A percentile compares a stretch with the other conserved stretches of the same genome.
Evolutionary conservation across 1,284 basidiomycete genomes (phyloP).

Genomic region (Trametes polyzona): DNA sequence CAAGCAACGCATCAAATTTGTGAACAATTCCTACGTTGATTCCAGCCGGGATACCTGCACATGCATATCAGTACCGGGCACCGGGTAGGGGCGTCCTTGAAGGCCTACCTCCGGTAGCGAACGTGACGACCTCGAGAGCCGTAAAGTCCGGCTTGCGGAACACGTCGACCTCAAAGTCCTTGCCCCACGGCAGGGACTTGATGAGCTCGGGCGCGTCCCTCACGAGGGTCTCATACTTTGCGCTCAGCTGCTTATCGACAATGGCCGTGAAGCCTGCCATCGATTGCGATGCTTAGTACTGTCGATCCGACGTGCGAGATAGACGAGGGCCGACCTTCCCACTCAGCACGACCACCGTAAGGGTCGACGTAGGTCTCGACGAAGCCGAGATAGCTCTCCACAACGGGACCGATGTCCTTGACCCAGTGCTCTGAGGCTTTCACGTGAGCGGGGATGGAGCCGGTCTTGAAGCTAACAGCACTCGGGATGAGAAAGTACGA

Average conservation of each 20-base stretch:
- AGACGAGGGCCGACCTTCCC: slow-evolving; percentile 63
- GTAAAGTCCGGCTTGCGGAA: slow-evolving; percentile 90
- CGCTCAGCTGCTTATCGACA: slow-evolving; percentile 81
- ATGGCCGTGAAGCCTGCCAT: slow-evolving; percentile 79
- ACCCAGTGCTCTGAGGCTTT: slow-evolving; percentile 81
- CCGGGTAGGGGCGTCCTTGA: neutral
- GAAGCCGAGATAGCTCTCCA: slow-evolving; percentile 82
- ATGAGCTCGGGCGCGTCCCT: slow-evolving; percentile 76
- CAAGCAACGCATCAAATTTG: too few species aligned
- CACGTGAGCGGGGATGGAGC: slow-evolving; percentile 80
- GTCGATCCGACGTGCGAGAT: neutral
- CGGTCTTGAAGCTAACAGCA: slow-evolving; percentile 68
- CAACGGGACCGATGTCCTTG: slow-evolving; percentile 83
- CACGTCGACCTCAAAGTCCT: slow-evolving; percentile 79
- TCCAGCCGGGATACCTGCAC: slow-evolving; percentile 76
- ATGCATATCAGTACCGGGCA: neutral
- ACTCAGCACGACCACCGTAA: slow-evolving; percentile 82
- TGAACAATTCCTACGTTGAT: too few species aligned
- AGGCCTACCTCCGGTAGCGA: slow-evolving; percentile 74
- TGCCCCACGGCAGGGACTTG: slow-evolving; percentile 82
- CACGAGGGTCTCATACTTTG: slow-evolving; percentile 80
- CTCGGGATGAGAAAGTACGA: neutral
- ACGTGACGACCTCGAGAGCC: slow-evolving; percentile 77
- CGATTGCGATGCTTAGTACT: neutral
- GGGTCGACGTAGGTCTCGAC: slow-evolving; percentile 81